Evolutionary conservation across 495 filamentous ascomycete species (phyloP), one percentile per base, ranked within the genome.

Genomic region (Podospora pseudocomata): DNA sequence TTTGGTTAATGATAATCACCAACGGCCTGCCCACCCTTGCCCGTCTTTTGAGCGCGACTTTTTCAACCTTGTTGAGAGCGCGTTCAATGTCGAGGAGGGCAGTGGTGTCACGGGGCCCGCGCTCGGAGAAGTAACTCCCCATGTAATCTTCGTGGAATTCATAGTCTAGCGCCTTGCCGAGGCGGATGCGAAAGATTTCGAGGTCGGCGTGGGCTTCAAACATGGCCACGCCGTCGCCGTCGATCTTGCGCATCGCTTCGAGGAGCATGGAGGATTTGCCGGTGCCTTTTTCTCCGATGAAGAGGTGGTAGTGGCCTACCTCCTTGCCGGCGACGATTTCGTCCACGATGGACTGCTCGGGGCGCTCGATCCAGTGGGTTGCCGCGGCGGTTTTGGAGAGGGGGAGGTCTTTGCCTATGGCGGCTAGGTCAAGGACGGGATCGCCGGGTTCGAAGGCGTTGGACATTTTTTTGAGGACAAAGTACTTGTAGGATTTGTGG

Each of bases 241-340:
- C 86, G 56, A 94, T 87, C 77, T 94, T 93, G 54, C 88, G 87
- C 92, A 99, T 99, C 15, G 92, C 92, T 72, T 96, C 90, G 53
- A 99, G 84, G 9, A 99, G 80, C 95, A 99, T 97, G 56, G 91
- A 93, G 18, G 91, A 93, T 80, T 99, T 99, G 2, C 95, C 95
- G 1, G 92, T 96, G 18, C 95, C 95, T 79, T 98, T 97, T 74
- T 99, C 95, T 20, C 95, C 95, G 62, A 98, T 88, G n/a, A 99
- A 82, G 0, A 99, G 80, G 80, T 93, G 92, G 74, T 99, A 99
- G 72, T 94, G 92, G 11, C 95, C 95, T 1, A 77, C 76, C 7
- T 84, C 80, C 1, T 80, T 70, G 2, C 94, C 95, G 58, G 84
- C 75, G 20, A 99, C 85, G 68, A 99, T 96, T 3, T 73, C 76